Base-by-base conservation (phyloP, 768 basidiomycete genomes). In the Neoboletus subvelutipes region DNA sequence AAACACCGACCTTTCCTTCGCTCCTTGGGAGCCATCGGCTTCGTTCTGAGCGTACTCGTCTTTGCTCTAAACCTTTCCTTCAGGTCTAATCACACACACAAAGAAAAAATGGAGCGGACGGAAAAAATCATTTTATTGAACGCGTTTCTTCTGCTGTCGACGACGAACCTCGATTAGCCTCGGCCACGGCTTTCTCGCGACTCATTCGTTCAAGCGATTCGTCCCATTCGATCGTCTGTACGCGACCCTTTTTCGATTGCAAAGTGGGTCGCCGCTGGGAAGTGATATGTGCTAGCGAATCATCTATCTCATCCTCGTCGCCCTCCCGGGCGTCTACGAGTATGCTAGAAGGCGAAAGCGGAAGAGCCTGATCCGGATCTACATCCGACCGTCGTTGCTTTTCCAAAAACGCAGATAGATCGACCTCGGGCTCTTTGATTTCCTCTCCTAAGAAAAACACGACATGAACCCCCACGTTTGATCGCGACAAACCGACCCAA, bases 131-230 rank as follows among this genome's bases (percentile, higher is more conserved):
- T 50, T 41, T 10, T 28, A 29, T 22, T 18, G 9, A n/a, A 20
- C 10, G 9, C 37, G 13, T 26, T 31, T 9, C 11, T 13, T 22
- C 26, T 22, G 8, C 3, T 15, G 15, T 13, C 15, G 47, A 36
- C 34, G 28, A 64, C 76, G 43, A 52, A 89, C 91, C 91, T 78
- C 88, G 77, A 24, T 80, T 81, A 13, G 91, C 90, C 56, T 92
- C 90, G 0, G 90, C 89, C 6, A 81, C 79, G 2, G 80, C 80
- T 64, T 91, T 92, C 59, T 90, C 89, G 22, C 81, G 79, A 34
- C 73, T 80, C 76, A 93, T 73, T 36, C 80, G 76, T 33, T 90
- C 88, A 3, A 92, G 71, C 28, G 81, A 73, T 4, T 77, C 74
- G 58, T 88, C 83, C 90, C 90, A 93, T 52, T 81, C 80, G 20